These are phyloP conservation scores for Hirschfeldia incana DNA, from an alignment of 345 rosid species.

Conservation along the genomic window DNA sequence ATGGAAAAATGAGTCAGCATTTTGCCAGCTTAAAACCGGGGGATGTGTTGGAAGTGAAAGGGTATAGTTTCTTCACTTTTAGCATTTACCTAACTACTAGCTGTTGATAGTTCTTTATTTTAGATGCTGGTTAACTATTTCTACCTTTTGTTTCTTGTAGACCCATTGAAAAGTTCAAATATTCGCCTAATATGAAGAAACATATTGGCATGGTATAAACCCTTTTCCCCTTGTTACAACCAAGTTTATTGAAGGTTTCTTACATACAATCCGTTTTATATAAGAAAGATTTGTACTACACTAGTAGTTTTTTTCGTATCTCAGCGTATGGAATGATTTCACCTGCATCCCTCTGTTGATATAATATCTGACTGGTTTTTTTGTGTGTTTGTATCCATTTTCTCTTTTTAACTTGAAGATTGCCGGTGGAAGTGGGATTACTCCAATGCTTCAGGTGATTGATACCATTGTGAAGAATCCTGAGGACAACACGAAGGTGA, in stretches of 20 bases:
- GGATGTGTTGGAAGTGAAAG: slow-evolving; percentile 88
- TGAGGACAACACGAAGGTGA: slow-evolving; percentile 87
- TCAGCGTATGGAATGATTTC: neutral
- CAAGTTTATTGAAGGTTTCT: neutral
- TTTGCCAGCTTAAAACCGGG: slow-evolving; percentile 93
- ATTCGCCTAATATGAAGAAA: slow-evolving; percentile 93
- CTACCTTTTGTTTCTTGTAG: slow-evolving; percentile 50
- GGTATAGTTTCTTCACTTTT: slow-evolving; percentile 46
- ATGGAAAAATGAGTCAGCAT: slow-evolving; percentile 98
- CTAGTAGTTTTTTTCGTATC: slow-evolving; percentile 13
- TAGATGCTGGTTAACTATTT: slow-evolving; percentile 8
- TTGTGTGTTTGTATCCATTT: slow-evolving; percentile 9
- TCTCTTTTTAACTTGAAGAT: slow-evolving; percentile 42
- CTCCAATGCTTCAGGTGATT: slow-evolving; percentile 96
- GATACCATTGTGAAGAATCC: slow-evolving; percentile 89
- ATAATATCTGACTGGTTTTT: slow-evolving; percentile 8
- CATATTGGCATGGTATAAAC: slow-evolving; percentile 93
- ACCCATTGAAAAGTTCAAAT: slow-evolving; percentile 87
- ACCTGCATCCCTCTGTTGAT: neutral
- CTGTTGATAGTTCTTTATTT: slow-evolving; percentile 10
- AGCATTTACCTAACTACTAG: neutral
- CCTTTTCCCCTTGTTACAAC: slow-evolving; percentile 25
- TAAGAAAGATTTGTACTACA: slow-evolving; percentile 1
- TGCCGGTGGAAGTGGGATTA: slow-evolving; percentile 95
- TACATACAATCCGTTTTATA: neutral